Evolutionary conservation across 2,329 filamentous ascomycete genomes (phyloP), one percentile per base, ranked within the genome.

Genomic region (Cytospora paraplurivora): DNA sequence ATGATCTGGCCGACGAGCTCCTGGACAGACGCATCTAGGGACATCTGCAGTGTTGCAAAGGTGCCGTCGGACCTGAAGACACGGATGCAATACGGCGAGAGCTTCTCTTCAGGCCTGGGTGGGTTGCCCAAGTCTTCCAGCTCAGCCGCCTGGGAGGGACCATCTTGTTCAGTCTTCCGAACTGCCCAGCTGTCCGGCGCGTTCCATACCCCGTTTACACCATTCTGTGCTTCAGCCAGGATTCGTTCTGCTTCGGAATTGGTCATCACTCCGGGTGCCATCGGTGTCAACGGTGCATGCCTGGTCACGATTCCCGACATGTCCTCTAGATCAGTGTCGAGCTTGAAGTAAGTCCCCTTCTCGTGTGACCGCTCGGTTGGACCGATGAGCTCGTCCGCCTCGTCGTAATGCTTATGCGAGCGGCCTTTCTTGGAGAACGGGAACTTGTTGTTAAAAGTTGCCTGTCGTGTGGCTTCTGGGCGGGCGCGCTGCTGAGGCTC

Each of bases 121-220:
- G 86, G 83, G 57, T 85, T 84, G 54, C 86, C 88, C 34, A 83
- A 79, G 61, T 94, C 90, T 67, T 93, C 90, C 15, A 85, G 79
- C 62, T 92, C 90, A 1, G 81, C 78, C 5, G 73, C 77, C 69
- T 80, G 83, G 68, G 82, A 71, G 13, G 78, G 75, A 58, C 82
- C 79, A 66, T 83, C 84, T 61, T 92, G 89, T 69, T 92, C 88
- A 8, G 85, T 85, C 65, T 87, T 88, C 69, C 91, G 91, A 33
- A 98, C 94, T 57, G 91, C 93, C 95, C 95, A 99, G 74, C 93
- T 97, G 75, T 98, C 94, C 1, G 95, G 94, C 4, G 93, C 93
- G 74, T 96, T 91, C 94, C 94, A 99, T 4, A 86, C 86, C 1
- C 88, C 87, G 62, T 80, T 80, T 3, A 77, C 77, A 2, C 75